phyloP scores from a whole-genome alignment of 345 rosid species.

The Balakata baccata region DNA sequence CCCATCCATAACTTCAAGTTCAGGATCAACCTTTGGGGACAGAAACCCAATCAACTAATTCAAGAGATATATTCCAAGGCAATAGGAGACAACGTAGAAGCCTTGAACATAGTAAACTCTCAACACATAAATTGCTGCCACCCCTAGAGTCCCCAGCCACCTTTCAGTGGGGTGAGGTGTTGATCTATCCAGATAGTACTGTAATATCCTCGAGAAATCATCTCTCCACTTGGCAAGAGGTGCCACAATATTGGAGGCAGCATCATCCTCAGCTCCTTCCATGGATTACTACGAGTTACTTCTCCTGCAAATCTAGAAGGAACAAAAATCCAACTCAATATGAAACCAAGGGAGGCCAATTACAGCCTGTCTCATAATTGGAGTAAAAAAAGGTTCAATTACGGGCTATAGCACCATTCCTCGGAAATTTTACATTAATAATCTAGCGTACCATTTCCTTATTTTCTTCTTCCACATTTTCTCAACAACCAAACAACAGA shows the following conservation, averaged over 20 bases:
- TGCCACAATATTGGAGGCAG: conserved; percentile 26
- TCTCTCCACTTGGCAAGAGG: conserved; percentile 48
- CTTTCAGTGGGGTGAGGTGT: conserved; percentile 53
- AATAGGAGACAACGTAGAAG: conserved; percentile 58
- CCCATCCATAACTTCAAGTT: conserved; percentile 57
- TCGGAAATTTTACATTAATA: neutral
- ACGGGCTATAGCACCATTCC: neutral
- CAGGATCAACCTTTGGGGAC: conserved; percentile 75
- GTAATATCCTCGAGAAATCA: conserved; percentile 54
- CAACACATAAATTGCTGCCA: conserved; percentile 46
- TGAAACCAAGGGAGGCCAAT: neutral
- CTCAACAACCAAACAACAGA: neutral
- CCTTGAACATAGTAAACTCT: conserved; percentile 62
- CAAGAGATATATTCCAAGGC: conserved; percentile 68
- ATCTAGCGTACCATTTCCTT: neutral
- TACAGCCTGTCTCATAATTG: neutral
- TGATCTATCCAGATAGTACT: conserved; percentile 67
- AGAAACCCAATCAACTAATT: conserved; percentile 77
- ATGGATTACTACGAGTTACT: conserved; percentile 11
- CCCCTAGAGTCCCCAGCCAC: conserved; percentile 63
- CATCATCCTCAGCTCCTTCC: conserved; percentile 44
- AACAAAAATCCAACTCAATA: neutral
- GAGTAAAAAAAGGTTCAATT: neutral
- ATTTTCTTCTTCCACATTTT: conserved; percentile 2
- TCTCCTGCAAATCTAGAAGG: conserved; percentile 11